Base-by-base conservation (phyloP, 78 protist genomes). In the Anaeramoeba ignava region DNA sequence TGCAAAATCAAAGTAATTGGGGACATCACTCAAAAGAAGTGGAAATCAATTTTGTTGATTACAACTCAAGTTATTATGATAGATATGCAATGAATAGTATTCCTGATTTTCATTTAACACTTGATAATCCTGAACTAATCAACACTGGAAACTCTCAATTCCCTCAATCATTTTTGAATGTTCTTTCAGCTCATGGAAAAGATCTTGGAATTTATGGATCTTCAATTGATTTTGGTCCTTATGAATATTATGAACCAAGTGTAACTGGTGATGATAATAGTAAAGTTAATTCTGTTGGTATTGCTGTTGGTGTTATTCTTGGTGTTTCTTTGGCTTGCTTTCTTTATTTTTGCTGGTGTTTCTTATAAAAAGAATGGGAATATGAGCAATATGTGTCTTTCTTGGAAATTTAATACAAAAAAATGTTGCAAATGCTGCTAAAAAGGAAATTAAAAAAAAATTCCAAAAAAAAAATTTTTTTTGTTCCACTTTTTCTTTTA, bases 1-100 rank as follows among this genome's bases (percentile, higher is more conserved):
- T 54, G 73, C 73, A 54, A 54, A 54, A 54, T 17, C 36, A 54
- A 54, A 27, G 36, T 8, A 8, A 54, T 54, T 54, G 73, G 73
- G 73, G 73, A 8, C 36, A 54, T 54, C 8, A 54, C 73, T 8
- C 73, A 54, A 54, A 27, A 8, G 73, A 54, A 27, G 8, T 17
- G 73, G 73, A 17, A 54, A 54, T 54, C 17, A 54, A 54, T 54
- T 54, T 54, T 54, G 73, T 54, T 54, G 73, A 54, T 54, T 54
- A 54, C 17, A 17, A 17, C 73, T 8, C 8, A 54, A 54, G 17
- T 27, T 54, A 54, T 54, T 54, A 54, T 54, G 73, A 54, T 17
- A 8, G 73, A 8, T 54, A 54, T 54, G 36, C 8, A 54, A 27
- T 54, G 36, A 8, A 54, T 54, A 17, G 17, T 17, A 54, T 54